Evolutionary conservation across 768 basidiomycete genomes (phyloP).

Genomic region (Agrocybe chaxingu): DNA sequence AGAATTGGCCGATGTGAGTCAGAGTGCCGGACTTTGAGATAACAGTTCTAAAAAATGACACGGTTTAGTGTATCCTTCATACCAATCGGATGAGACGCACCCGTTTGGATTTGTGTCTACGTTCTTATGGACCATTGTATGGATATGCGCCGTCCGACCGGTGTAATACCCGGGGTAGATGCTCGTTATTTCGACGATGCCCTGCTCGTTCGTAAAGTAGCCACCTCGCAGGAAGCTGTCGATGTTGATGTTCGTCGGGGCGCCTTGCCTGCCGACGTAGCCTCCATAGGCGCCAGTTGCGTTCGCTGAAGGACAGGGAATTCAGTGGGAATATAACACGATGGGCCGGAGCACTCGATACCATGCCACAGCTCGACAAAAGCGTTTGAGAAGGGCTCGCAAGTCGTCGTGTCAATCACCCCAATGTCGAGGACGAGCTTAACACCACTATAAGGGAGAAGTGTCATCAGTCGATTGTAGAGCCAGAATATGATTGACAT

Average conservation of each 20-base stretch:
- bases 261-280: conserved; percentile 10
- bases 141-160: conserved; percentile 31
- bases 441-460: conserved; percentile 26
- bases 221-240: conserved; percentile 32
- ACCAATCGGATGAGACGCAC: conserved; percentile 3
- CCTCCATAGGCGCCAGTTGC: conserved; percentile 25
- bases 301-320: conserved; percentile 14
- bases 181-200: conserved; percentile 27
- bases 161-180: conserved; percentile 30
- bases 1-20: conserved; percentile 32
- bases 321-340: not conserved
- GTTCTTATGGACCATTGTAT: conserved; percentile 26
- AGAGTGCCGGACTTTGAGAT: conserved; percentile 25
- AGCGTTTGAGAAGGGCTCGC: conserved; percentile 29
- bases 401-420: conserved; percentile 32
- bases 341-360: not conserved
- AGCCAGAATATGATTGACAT: not conserved
- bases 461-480: not conserved
- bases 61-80: not conserved
- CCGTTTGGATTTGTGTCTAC: conserved; percentile 15
- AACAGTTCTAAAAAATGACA: conserved; percentile 18
- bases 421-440: conserved; percentile 32
- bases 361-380: conserved; percentile 35
- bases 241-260: conserved; percentile 14
- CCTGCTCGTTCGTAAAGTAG: conserved; percentile 23